Evolutionary conservation across 441 rosid species (phyloP).

Genomic region (Isatis lusitanica): DNA sequence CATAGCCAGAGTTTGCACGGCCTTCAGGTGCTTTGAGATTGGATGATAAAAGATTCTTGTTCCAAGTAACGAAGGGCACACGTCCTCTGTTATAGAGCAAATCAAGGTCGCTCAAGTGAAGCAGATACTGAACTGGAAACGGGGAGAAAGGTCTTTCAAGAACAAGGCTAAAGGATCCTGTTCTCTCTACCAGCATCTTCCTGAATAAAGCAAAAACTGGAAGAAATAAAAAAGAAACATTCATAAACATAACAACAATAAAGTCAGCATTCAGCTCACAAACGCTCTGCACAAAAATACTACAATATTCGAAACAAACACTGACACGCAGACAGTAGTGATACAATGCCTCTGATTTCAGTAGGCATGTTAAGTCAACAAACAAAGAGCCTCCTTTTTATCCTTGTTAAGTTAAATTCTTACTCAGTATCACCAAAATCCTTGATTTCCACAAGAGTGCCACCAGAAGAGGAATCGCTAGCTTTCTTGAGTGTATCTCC

Average conservation of each 20-base stretch:
- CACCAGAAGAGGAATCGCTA: constrained; percentile 62
- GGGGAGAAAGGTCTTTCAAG: constrained; percentile 87
- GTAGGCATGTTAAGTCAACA: not conserved
- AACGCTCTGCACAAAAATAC: not conserved
- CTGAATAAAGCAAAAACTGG: constrained; percentile 59
- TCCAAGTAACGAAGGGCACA: constrained; percentile 75
- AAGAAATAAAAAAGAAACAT: constrained; percentile 40
- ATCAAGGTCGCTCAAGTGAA: constrained; percentile 54
- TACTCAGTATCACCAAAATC: constrained; percentile 70
- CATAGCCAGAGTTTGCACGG: constrained; percentile 72
- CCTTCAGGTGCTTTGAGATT: constrained; percentile 50
- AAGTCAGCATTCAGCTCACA: not conserved
- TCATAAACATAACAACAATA: constrained; percentile 30
- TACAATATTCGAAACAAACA: not conserved
- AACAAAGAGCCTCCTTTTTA: not conserved
- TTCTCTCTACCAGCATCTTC: constrained; percentile 61
- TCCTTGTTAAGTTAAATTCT: constrained; percentile 14
- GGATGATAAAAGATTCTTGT: constrained; percentile 53
- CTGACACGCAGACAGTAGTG: not conserved
- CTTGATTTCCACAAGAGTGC: constrained; percentile 48
- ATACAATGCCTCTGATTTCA: not conserved
- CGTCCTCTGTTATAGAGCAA: constrained; percentile 75
- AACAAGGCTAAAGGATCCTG: constrained; percentile 68
- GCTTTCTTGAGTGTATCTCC: constrained; percentile 87
- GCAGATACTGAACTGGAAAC: constrained; percentile 71